A percentile compares a stretch with the other conserved stretches of the same genome.
Conservation (phyloP, 345 rosid species). For the Linum trigynum region DNA sequence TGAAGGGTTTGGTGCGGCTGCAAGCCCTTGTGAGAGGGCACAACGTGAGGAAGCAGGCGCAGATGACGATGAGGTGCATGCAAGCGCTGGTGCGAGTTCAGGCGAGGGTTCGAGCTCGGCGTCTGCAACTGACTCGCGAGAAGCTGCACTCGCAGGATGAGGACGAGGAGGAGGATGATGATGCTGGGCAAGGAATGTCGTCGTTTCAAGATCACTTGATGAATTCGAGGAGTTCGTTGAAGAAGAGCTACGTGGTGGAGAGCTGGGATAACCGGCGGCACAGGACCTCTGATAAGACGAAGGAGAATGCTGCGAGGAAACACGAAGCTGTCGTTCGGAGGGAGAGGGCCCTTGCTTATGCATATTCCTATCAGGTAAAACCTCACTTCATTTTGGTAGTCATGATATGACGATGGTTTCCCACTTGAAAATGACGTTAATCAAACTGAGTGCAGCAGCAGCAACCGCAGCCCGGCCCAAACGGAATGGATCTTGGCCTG, state of each 20-base stretch:
- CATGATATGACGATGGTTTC: no score
- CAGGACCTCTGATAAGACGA: slow-evolving; percentile 27
- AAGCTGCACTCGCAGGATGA: slow-evolving; percentile 28
- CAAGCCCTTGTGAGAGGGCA: slow-evolving; percentile 94
- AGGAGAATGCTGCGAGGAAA: slow-evolving; percentile 38
- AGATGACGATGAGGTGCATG: slow-evolving; percentile 97
- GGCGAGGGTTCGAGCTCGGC: slow-evolving; percentile 74
- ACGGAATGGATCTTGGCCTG: slow-evolving; percentile 27
- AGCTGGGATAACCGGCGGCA: slow-evolving; percentile 36
- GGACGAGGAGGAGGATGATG: slow-evolving; percentile 35
- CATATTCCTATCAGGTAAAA: slow-evolving; percentile 67
- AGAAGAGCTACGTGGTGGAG: slow-evolving; percentile 20
- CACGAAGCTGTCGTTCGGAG: slow-evolving; percentile 55
- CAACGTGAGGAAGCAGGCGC: slow-evolving; percentile 90
- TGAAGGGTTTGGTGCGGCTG: slow-evolving; percentile 85
- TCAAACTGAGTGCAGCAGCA: slow-evolving; percentile 17
- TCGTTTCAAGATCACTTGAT: neutral
- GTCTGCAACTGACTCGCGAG: slow-evolving; percentile 54
- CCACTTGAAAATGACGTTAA: no score
- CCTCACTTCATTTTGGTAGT: neutral
- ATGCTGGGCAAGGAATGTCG: neutral
- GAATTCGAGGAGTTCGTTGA: slow-evolving; percentile 25
- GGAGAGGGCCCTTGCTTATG: slow-evolving; percentile 95
- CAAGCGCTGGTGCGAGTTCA: slow-evolving; percentile 93
- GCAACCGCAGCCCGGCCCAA: slow-evolving; percentile 16